These are phyloP conservation scores for Thelonectria rubi DNA, from an alignment of 2,329 filamentous ascomycete species.

Conservation along the genomic window DNA sequence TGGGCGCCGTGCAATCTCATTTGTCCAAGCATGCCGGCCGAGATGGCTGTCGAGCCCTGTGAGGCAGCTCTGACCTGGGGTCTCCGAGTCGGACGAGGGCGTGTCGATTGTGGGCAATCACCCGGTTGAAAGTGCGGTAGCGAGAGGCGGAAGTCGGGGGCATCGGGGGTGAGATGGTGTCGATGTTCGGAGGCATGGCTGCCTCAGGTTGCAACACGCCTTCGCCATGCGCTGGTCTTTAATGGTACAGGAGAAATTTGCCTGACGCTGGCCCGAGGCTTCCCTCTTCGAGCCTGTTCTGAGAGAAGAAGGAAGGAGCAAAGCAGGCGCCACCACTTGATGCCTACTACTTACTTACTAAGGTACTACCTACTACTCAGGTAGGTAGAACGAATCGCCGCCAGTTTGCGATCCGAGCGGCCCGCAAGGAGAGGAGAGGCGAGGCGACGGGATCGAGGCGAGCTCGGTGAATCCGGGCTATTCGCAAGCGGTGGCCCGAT, in stretches of 20 bases:
- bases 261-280: too few species aligned
- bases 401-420: constrained; percentile 3
- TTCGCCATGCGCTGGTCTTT: too few species aligned
- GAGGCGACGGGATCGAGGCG: neutral
- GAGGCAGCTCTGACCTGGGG: constrained; percentile 9
- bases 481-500: constrained; percentile 16
- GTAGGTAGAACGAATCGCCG: neutral
- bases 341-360: too few species aligned
- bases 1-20: constrained; percentile 32
- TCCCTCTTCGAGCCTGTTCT: too few species aligned
- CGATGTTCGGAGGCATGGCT: constrained; percentile 1
- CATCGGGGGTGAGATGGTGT: neutral
- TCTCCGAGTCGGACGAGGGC: constrained; percentile 9
- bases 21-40: constrained; percentile 37
- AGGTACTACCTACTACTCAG: too few species aligned
- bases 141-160: neutral
- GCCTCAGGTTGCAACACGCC: neutral
- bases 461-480: neutral
- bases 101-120: constrained; percentile 2
- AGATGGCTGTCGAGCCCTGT: constrained; percentile 25
- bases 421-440: neutral
- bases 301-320: too few species aligned
- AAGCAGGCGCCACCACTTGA: too few species aligned
- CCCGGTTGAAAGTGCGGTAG: neutral
- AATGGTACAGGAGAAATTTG: too few species aligned